A percentile compares a stretch with the other conserved stretches of the same genome.
Evolutionary conservation across 768 basidiomycete species (phyloP).

Genomic region (Termitomyces sp.): DNA sequence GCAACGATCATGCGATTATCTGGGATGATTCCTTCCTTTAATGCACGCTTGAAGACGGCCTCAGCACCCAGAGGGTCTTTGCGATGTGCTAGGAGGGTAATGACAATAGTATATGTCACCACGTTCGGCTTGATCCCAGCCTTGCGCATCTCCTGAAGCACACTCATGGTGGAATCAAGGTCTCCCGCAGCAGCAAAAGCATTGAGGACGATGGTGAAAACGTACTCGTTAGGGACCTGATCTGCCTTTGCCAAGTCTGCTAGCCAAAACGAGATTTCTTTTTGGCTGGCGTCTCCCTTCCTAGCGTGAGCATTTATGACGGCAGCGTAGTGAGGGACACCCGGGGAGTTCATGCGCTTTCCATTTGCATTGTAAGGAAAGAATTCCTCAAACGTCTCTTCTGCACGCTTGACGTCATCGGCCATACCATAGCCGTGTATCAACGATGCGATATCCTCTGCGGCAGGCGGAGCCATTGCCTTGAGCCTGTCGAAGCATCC

Average conservation of each 20-base stretch:
- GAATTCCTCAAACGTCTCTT: constrained; percentile 46
- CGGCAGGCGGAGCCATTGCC: constrained; percentile 18
- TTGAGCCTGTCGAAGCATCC: constrained; percentile 33
- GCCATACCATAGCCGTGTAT: constrained; percentile 51
- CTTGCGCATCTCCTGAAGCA: constrained; percentile 59
- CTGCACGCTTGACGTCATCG: constrained; percentile 33
- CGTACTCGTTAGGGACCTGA: constrained; percentile 44
- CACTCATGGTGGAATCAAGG: constrained; percentile 37
- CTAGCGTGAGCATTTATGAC: constrained; percentile 51
- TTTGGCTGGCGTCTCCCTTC: constrained; percentile 30
- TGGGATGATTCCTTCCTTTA: constrained; percentile 55
- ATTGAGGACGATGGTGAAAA: constrained; percentile 58
- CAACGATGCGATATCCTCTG: constrained; percentile 33
- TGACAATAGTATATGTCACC: constrained; percentile 59
- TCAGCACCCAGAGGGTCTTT: constrained; percentile 63
- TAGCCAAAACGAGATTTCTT: constrained; percentile 50
- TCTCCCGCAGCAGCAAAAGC: constrained; percentile 51
- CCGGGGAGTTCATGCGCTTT: constrained; percentile 29
- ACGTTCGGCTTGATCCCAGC: constrained; percentile 39
- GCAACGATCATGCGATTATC: constrained; percentile 61
- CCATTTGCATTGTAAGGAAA: constrained; percentile 36
- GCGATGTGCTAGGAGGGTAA: constrained; percentile 58
- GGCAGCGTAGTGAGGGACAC: constrained; percentile 45
- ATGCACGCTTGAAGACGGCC: constrained; percentile 56
- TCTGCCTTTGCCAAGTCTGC: constrained; percentile 42